Base-by-base conservation (phyloP, 1,284 basidiomycete species). In the Apiotrichum domesticum region DNA sequence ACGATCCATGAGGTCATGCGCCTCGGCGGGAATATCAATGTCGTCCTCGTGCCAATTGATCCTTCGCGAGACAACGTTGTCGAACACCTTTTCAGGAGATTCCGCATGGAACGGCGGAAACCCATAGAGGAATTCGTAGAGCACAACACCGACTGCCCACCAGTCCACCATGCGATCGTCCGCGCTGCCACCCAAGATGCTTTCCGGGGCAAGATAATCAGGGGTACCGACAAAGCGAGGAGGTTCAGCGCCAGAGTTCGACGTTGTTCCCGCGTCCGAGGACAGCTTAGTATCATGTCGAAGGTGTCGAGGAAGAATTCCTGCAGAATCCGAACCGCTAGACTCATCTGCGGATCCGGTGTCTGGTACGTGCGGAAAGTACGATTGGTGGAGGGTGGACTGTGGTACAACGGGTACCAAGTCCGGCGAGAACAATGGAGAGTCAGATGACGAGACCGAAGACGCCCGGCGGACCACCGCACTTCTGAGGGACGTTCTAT, bases 141-240 rank as follows among this genome's bases (percentile, higher is more conserved):
- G 88, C 68, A 99, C 96, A 46, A 98, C 93, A 60, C 96, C 96
- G 39, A 98, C 82, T 13, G 96, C 96, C 96, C 96, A 99, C 79
- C 96, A 99, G 79, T 99, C 96, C 61, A 98, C 96, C 13, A 87
- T 86, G 44, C 87, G 88, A 77, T 98, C 94, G 71, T 98, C 95
- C 53, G 91, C 91, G 51, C 93, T 88, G 63, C 98, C 83, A 60
- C 96, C 96, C 54, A 98, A 83, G 61, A 98, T 97, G 47, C 90
- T 95, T 76, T 98, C 94, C 0, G 94, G 94, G 3, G 94, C 91
- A 43, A 98, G 82, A 74, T 98, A 98, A 77, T 98, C 94, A 3
- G 95, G 95, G 2, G 94, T 98, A 13, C 94, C 94, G 8, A 96
- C 94, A 67, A 98, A 92, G 74, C 90, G 90, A 75, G 90, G 88